Conservation (phyloP, 345 rosid species). For the Brassica nigra region DNA sequence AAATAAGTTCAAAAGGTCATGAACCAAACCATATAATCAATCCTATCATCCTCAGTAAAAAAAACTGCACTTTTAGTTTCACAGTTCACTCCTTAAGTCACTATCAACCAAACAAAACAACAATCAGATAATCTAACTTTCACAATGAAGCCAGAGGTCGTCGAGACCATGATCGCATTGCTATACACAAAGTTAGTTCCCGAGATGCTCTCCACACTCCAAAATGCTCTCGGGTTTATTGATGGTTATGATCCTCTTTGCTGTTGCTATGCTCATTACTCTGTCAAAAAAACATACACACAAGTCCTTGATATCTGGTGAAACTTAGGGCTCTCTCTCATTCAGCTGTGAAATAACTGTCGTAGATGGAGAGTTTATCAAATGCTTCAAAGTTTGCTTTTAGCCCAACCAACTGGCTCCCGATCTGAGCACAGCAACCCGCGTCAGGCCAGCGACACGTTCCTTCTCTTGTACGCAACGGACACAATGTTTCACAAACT, state of each 20-base stretch:
- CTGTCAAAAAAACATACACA: constrained; percentile 34
- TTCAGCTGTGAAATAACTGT: constrained; percentile 68
- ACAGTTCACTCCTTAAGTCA: constrained; percentile 3
- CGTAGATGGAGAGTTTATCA: constrained; percentile 75
- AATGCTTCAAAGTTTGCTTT: constrained; percentile 89
- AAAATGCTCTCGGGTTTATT: constrained; percentile 30
- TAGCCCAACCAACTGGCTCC: constrained; percentile 79
- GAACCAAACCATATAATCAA: background rate
- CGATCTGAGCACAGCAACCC: constrained; percentile 86
- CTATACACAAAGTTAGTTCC: constrained; percentile 37
- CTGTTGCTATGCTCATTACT: constrained; percentile 33
- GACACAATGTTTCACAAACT: constrained; percentile 60
- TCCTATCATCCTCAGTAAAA: background rate
- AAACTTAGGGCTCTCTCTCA: constrained; percentile 25
- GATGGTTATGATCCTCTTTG: constrained; percentile 26
- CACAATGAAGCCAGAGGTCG: constrained; percentile 26
- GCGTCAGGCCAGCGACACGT: constrained; percentile 93
- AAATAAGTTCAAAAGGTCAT: background rate
- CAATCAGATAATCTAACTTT: constrained; percentile 27
- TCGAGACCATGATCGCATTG: constrained; percentile 24
- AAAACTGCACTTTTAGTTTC: background rate
- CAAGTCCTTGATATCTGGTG: background rate
- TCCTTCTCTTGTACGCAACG: constrained; percentile 50
- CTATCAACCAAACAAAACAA: constrained; percentile 11
- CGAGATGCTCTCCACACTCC: constrained; percentile 26